Percentiles rank a stretch among this genome's conserved stretches.
These are phyloP conservation scores for Candida insectalens DNA, from an alignment of 805 yeast genomes.

Conservation along the genomic window DNA sequence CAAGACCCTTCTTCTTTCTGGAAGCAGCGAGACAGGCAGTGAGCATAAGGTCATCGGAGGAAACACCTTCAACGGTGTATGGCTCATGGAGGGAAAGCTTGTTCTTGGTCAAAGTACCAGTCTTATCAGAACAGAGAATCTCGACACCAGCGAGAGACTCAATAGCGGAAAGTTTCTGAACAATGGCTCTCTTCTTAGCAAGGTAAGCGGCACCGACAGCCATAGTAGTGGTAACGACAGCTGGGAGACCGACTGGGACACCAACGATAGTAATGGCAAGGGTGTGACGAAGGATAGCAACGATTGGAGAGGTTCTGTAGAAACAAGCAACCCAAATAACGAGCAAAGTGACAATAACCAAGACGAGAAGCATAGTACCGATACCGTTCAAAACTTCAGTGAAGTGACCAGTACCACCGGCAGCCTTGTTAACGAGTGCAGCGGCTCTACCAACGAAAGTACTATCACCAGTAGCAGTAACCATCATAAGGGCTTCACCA, in stretches of 20 bases:
- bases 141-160: conserved; percentile 94
- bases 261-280: conserved; percentile 88
- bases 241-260: conserved; percentile 95
- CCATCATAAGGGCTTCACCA: conserved; percentile 86
- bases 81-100: conserved; percentile 87
- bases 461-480: conserved; percentile 84
- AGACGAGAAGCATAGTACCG: conserved; percentile 76
- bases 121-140: conserved; percentile 89
- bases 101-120: conserved; percentile 93
- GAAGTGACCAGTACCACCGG: conserved; percentile 83
- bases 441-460: conserved; percentile 93
- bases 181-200: conserved; percentile 90
- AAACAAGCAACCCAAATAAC: conserved; percentile 81
- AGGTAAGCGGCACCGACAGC: conserved; percentile 97
- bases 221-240: conserved; percentile 93
- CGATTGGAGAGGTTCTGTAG: conserved; percentile 78
- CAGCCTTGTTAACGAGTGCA: conserved; percentile 82
- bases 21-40: conserved; percentile 93
- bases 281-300: conserved; percentile 74
- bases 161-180: conserved; percentile 85
- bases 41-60: conserved; percentile 84
- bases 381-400: conserved; percentile 92
- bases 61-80: conserved; percentile 90
- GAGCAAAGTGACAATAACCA: conserved; percentile 72
- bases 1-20: conserved; percentile 91